These are phyloP conservation scores for Curvularia verruculosa DNA, from an alignment of 2,329 filamentous ascomycete genomes.

Conservation along the genomic window DNA sequence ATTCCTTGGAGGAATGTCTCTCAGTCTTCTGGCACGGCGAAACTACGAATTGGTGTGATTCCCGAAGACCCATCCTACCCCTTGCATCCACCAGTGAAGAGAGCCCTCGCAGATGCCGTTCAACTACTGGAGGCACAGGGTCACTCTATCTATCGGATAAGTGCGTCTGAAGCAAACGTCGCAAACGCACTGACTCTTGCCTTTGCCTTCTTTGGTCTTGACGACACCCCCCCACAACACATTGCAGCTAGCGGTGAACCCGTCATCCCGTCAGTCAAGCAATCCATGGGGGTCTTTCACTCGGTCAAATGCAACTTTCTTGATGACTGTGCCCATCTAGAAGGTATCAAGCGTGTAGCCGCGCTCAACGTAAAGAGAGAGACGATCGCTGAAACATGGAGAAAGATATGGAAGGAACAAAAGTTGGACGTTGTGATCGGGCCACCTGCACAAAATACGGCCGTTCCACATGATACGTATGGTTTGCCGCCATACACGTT, in stretches of 20 bases:
- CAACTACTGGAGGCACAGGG: conserved; percentile 5
- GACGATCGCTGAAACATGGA: conserved; percentile 5
- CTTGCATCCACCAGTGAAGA: conserved; percentile 13
- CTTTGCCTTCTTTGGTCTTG: conserved; percentile 8
- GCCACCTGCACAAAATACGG: conserved; percentile 8
- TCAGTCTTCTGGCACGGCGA: background rate
- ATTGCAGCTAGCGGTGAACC: conserved; percentile 7
- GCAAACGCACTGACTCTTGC: conserved; percentile 1
- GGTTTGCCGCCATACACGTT: conserved; percentile 14
- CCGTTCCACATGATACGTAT: conserved; percentile 11
- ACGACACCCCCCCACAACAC: background rate
- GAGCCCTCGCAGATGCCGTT: conserved; percentile 5
- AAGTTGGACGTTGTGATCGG: conserved; percentile 9
- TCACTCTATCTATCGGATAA: conserved; percentile 3
- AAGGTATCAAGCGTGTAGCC: conserved; percentile 1
- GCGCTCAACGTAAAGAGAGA: conserved; percentile 11
- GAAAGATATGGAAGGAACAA: conserved; percentile 6
- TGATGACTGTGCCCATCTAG: background rate
- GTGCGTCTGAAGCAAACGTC: conserved; percentile 2
- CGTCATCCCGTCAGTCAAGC: conserved; percentile 1
- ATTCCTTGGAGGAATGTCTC: conserved; percentile 6
- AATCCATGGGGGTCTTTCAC: background rate
- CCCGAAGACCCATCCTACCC: conserved; percentile 10
- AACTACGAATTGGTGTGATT: conserved; percentile 11
- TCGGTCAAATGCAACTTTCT: background rate